Percentiles rank a stretch among this genome's conserved stretches.
Conservation (phyloP, 108 stramenopile genomes). For the Nitzschia sp. region DNA sequence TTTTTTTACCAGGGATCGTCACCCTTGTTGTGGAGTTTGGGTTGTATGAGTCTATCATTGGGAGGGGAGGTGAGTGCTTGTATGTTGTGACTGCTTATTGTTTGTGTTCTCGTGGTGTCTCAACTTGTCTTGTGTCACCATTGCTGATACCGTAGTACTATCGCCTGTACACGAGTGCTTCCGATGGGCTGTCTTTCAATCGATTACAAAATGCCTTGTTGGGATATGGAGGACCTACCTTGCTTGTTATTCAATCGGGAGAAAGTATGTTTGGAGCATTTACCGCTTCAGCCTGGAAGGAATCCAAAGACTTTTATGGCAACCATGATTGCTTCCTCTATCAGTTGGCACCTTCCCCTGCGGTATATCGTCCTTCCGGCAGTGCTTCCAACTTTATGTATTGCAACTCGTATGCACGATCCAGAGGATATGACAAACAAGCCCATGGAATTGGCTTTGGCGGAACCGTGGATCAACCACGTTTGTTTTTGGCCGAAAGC, state of each 20-base stretch:
- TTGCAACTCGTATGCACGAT: conserved; percentile 66
- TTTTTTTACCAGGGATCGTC: conserved; percentile 32
- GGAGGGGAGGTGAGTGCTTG: conserved; percentile 42
- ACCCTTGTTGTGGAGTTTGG: conserved; percentile 54
- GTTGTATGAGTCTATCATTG: conserved; percentile 50
- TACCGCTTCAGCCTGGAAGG: conserved; percentile 72
- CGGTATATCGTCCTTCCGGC: conserved; percentile 72
- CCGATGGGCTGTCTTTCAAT: conserved; percentile 81
- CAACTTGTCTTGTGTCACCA: no score
- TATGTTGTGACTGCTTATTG: not conserved
- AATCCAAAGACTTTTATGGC: conserved; percentile 79
- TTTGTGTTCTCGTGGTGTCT: no score
- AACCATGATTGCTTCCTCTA: conserved; percentile 77
- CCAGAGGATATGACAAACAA: conserved; percentile 74
- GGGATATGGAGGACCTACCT: conserved; percentile 79
- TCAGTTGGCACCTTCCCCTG: conserved; percentile 40
- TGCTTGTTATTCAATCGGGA: conserved; percentile 61
- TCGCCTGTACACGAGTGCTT: conserved; percentile 74
- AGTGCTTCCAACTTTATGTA: conserved; percentile 69
- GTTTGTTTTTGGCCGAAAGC: conserved; percentile 70
- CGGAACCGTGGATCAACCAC: conserved; percentile 61
- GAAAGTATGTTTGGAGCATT: conserved; percentile 54
- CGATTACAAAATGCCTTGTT: conserved; percentile 66
- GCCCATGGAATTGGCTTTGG: conserved; percentile 88
- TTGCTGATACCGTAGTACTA: no score